These are phyloP conservation scores for Pseudogymnoascus sp. DNA, from an alignment of 2,329 filamentous ascomycete species.

Conservation along the genomic window DNA sequence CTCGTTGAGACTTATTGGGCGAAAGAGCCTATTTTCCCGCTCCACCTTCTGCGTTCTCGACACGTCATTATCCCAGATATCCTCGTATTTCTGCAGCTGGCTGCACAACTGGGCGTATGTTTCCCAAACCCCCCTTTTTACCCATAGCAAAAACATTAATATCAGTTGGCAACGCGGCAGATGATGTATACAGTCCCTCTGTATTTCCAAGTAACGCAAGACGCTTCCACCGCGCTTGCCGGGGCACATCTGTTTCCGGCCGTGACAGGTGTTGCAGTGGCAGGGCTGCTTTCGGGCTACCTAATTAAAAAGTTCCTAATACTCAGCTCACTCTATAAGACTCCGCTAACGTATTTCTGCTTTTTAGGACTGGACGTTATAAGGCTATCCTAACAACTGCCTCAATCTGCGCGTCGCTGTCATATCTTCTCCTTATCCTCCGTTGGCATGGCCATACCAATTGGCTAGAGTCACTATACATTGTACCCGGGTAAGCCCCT, in stretches of 20 bases:
- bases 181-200: constrained; percentile 59
- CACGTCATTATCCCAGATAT: constrained; percentile 46
- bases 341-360: not conserved
- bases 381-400: constrained; percentile 45
- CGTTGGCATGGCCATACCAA: constrained; percentile 53
- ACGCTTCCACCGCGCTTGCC: constrained; percentile 48
- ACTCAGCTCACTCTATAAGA: not conserved
- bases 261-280: constrained; percentile 57
- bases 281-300: constrained; percentile 50
- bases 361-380: constrained; percentile 47
- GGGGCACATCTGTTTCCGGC: constrained; percentile 56
- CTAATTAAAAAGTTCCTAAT: constrained; percentile 39
- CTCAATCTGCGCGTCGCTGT: constrained; percentile 38
- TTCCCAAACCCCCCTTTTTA: constrained; percentile 9
- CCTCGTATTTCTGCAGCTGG: constrained; percentile 43
- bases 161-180: constrained; percentile 18
- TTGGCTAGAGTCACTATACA: constrained; percentile 48
- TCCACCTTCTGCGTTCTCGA: constrained; percentile 42
- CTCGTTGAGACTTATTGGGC: constrained; percentile 34
- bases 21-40: constrained; percentile 49
- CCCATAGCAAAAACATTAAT: not conserved
- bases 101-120: constrained; percentile 48
- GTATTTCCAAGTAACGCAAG: constrained; percentile 58
- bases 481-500: constrained; percentile 35
- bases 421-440: constrained; percentile 44